Evolutionary conservation across 768 basidiomycete species (phyloP).

Genomic region (Clavaria fumosa): DNA sequence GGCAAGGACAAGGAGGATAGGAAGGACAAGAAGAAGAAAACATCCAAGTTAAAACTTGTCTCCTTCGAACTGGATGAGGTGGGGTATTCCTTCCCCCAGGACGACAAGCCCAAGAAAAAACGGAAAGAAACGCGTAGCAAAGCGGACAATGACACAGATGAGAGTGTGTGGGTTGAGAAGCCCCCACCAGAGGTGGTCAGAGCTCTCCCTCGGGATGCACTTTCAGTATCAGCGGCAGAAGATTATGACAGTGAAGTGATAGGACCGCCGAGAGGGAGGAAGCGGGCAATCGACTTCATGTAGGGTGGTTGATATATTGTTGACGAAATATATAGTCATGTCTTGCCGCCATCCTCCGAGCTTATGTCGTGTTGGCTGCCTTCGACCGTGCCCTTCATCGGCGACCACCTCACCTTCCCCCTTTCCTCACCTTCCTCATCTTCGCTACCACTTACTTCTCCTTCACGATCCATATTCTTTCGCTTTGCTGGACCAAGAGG

Average conservation of each 20-base stretch:
- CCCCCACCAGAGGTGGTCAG: conserved; percentile 36
- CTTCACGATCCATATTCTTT: conserved; percentile 19
- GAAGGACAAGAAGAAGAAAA: conserved; percentile 31
- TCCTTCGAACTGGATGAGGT: conserved; percentile 71
- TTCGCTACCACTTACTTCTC: conserved; percentile 9
- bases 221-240: conserved; percentile 6
- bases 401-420: not conserved
- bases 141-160: conserved; percentile 27
- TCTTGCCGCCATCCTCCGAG: not conserved
- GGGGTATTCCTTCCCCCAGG: conserved; percentile 20
- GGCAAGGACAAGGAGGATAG: no score
- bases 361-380: no score
- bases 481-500: conserved; percentile 11
- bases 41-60: conserved; percentile 34
- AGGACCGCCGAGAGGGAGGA: conserved; percentile 30
- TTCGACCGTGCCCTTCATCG: no score
- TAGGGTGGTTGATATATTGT: no score
- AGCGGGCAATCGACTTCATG: conserved; percentile 66
- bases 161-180: conserved; percentile 59
- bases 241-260: conserved; percentile 14
- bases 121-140: conserved; percentile 22
- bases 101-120: conserved; percentile 27
- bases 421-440: not conserved
- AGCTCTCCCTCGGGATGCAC: conserved; percentile 14
- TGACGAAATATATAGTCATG: not conserved